phyloP scores from a whole-genome alignment of 2,329 filamentous ascomycete genomes.

The Periconia sp. region DNA sequence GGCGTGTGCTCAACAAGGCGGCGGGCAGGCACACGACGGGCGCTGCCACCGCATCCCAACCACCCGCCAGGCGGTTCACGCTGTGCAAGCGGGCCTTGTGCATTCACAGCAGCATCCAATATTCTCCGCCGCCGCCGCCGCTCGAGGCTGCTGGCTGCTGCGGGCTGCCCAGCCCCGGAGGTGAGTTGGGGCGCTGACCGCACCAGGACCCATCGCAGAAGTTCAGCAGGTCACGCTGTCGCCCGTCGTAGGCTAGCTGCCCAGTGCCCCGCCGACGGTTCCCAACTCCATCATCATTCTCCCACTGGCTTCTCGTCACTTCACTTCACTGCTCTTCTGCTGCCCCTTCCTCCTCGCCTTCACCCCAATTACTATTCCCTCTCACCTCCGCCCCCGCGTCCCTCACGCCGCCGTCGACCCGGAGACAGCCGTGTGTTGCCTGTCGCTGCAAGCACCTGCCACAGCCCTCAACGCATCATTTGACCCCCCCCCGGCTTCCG shows the following conservation, averaged over 20 bases:
- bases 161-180: not conserved
- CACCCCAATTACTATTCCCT: constrained; percentile 2
- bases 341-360: not conserved
- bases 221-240: not conserved
- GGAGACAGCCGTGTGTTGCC: constrained; percentile 10
- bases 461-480: constrained; percentile 23
- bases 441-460: constrained; percentile 10
- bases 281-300: constrained; percentile 2
- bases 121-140: not conserved
- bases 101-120: not conserved
- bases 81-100: not conserved
- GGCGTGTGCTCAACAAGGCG: too few relatives aligned
- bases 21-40: not conserved
- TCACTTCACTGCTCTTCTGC: not conserved
- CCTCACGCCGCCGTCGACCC: not conserved
- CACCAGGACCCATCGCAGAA: not conserved
- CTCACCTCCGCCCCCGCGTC: constrained; percentile 5
- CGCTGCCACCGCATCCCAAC: not conserved
- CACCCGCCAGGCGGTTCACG: not conserved
- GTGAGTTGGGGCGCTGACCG: not conserved
- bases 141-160: not conserved
- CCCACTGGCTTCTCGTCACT: not conserved
- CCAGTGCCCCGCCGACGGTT: constrained; percentile 2
- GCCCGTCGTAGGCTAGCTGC: too few relatives aligned
- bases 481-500: constrained; percentile 17